A percentile compares a stretch with the other conserved stretches of the same genome.
These are phyloP conservation scores for Alternaria sp. DNA, from an alignment of 2,329 filamentous ascomycete species.

Conservation along the genomic window DNA sequence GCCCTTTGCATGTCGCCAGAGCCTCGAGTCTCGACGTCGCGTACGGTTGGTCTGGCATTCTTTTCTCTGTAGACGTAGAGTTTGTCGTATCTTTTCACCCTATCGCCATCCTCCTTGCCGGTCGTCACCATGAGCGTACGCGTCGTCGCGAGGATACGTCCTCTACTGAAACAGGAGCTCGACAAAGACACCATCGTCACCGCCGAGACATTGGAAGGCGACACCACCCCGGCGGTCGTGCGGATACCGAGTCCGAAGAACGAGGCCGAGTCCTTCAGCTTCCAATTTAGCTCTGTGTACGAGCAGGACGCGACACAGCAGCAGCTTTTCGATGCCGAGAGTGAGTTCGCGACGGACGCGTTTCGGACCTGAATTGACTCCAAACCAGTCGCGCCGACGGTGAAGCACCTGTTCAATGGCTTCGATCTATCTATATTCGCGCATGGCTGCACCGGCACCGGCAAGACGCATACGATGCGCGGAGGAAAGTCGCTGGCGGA, in stretches of 20 bases:
- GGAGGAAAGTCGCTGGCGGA: conserved; percentile 86
- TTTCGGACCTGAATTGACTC: conserved; percentile 23
- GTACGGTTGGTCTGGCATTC: conserved; percentile 36
- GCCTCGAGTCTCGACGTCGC: conserved; percentile 41
- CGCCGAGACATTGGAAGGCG: conserved; percentile 54
- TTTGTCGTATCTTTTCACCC: conserved; percentile 25
- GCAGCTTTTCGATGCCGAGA: conserved; percentile 86
- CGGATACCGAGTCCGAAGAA: conserved; percentile 96
- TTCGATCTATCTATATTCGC: conserved; percentile 79
- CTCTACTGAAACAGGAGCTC: conserved; percentile 82
- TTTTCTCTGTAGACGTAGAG: conserved; percentile 36
- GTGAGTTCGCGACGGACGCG: conserved; percentile 53
- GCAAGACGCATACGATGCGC: conserved; percentile 96
- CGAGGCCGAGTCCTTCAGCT: conserved; percentile 86
- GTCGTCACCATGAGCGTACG: conserved; percentile 65
- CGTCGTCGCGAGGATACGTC: conserved; percentile 89
- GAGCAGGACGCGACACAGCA: conserved; percentile 81
- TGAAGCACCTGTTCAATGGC: conserved; percentile 91
- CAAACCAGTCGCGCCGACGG: conserved; percentile 76
- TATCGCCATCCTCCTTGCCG: conserved; percentile 13
- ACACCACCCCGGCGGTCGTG: conserved; percentile 66
- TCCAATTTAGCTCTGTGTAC: conserved; percentile 94
- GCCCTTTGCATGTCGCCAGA: conserved; percentile 25
- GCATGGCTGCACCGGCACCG: conserved; percentile 90
- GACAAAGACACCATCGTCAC: conserved; percentile 88